These are phyloP conservation scores for Clohesyomyces aquaticus DNA, from an alignment of 495 filamentous ascomycete genomes.

Conservation along the genomic window DNA sequence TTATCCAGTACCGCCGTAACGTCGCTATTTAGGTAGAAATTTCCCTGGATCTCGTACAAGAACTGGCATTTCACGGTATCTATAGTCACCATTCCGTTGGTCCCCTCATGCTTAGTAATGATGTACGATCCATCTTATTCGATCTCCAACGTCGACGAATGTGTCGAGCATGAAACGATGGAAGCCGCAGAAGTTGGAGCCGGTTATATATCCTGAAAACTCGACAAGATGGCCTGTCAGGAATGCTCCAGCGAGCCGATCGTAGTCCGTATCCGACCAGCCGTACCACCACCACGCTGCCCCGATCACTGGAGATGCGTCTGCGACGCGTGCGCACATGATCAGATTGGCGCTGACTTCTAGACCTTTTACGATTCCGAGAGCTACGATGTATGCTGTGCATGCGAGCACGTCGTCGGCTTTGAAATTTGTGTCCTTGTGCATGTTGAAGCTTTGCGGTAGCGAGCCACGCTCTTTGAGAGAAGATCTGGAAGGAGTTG, in stretches of 20 bases:
- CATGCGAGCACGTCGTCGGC: too few species aligned
- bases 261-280: conserved; percentile 25
- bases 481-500: too few species aligned
- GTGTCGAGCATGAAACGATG: too few species aligned
- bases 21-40: conserved; percentile 31
- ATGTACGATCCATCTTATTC: too few species aligned
- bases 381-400: too few species aligned
- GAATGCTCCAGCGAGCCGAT: conserved; percentile 28
- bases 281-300: conserved; percentile 38
- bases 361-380: conserved; percentile 19
- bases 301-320: conserved; percentile 23
- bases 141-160: too few species aligned
- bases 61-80: conserved; percentile 22
- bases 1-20: conserved; percentile 32
- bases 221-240: conserved; percentile 34
- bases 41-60: conserved; percentile 31
- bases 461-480: too few species aligned
- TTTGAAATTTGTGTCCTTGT: too few species aligned
- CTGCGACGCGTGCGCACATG: conserved; percentile 37
- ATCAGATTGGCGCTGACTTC: conserved; percentile 35
- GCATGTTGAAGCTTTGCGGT: too few species aligned
- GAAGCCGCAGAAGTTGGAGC: conserved; percentile 32
- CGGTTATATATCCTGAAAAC: conserved; percentile 30
- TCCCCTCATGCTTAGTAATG: too few species aligned
- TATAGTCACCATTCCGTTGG: conserved; percentile 17